These are phyloP conservation scores for Westerdykella aurantiaca DNA, from an alignment of 2,329 filamentous ascomycete species.

Conservation along the genomic window DNA sequence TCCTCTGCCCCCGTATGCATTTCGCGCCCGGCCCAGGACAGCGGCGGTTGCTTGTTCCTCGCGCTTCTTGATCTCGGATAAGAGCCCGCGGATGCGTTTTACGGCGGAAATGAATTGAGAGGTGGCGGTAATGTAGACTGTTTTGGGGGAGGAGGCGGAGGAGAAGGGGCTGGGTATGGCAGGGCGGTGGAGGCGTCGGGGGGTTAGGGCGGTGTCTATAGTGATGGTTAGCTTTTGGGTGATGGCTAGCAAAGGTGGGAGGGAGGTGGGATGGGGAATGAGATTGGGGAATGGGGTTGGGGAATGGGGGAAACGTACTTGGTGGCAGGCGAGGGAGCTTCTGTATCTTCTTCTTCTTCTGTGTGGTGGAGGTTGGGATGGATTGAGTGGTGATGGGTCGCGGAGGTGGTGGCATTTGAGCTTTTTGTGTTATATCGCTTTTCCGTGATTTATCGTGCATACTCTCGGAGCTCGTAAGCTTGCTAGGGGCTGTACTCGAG, in stretches of 20 bases:
- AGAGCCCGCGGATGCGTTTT: constrained; percentile 58
- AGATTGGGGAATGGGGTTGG: neutral
- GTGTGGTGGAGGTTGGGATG: neutral
- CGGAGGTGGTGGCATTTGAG: neutral
- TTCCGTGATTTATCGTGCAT: neutral
- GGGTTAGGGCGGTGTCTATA: constrained; percentile 44
- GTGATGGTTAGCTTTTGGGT: constrained; percentile 6
- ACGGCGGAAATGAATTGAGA: constrained; percentile 65
- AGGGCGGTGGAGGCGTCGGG: constrained; percentile 55
- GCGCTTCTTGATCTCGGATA: constrained; percentile 53
- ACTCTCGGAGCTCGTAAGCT: no score
- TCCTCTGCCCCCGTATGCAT: neutral
- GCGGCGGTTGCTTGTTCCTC: constrained; percentile 35
- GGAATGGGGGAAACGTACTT: constrained; percentile 10
- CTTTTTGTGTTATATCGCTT: neutral
- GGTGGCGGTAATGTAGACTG: constrained; percentile 60
- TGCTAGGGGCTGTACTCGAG: neutral
- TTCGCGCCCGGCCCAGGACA: no score
- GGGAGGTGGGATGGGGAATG: neutral
- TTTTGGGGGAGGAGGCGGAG: constrained; percentile 45
- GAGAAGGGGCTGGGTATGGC: constrained; percentile 51
- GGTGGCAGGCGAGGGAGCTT: constrained; percentile 19
- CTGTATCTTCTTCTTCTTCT: neutral
- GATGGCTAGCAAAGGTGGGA: neutral
- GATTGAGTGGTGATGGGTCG: neutral